These are phyloP conservation scores for Cynara cardunculus DNA, from an alignment of 129 eudicot genomes.

Conservation along the genomic window DNA sequence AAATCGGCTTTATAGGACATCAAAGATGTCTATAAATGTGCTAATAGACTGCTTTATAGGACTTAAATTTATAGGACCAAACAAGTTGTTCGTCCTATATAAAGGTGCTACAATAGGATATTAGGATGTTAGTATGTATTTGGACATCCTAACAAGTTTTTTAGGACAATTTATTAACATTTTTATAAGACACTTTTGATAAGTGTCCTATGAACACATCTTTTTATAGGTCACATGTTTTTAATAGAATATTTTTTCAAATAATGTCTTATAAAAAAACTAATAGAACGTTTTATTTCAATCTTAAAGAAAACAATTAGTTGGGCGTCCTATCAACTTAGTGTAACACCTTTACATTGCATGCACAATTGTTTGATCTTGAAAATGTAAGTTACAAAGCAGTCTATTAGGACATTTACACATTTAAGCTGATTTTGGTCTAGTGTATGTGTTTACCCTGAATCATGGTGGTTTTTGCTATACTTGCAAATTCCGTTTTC, in stretches of 20 bases:
- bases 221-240: not conserved
- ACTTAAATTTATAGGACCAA: not conserved
- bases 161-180: not conserved
- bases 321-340: not conserved
- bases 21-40: not conserved
- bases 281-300: not conserved
- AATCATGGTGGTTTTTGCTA: not conserved
- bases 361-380: not conserved
- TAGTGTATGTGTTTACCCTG: not conserved
- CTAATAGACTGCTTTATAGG: not conserved
- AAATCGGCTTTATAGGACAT: not conserved
- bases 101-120: not conserved
- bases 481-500: not conserved
- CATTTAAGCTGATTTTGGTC: not conserved
- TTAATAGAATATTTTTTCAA: not conserved
- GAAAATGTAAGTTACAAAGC: not conserved
- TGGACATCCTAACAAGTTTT: not conserved
- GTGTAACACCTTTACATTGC: not conserved
- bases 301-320: no score
- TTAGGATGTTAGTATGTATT: not conserved
- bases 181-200: not conserved
- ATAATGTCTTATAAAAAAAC: not conserved
- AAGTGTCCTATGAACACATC: not conserved
- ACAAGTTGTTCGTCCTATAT: not conserved
- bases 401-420: not conserved